Evolutionary conservation across 2,329 filamentous ascomycete species (phyloP), one percentile per base, ranked within the genome.

Genomic region (Coniochaeta sp.): DNA sequence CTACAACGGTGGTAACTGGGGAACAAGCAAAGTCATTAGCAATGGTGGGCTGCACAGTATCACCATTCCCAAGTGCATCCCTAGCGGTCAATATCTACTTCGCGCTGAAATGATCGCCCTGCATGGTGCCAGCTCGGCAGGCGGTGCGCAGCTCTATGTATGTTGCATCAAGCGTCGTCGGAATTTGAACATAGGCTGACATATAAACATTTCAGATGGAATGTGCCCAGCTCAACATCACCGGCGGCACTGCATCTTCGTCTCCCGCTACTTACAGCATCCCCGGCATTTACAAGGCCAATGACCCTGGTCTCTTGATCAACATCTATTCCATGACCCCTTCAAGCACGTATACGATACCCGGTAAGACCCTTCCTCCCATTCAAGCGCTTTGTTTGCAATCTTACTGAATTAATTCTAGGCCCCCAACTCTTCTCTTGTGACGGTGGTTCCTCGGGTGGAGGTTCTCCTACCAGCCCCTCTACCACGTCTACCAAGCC

Each of bases 71-170:
- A 62, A 69, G 14, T 75, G 75, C 60, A 74, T 85, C 34, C 76
- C 74, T 9, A 68, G 77, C 10, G 83, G 83, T 40, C 76, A 82
- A 64, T 86, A 85, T 65, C 77, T 85, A 44, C 74, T 84, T 28
- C 78, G 82, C 42, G 79, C 82, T 61, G 82, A 86, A 70, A 77
- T 84, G 67, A 79, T 85, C 59, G 82, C 81, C 24, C 75, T 85
- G 3, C 82, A 85, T 71, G 72, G 68, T 12, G 76, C 74, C 30
- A 64, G 67, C 4, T 73, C 70, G 32, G 70, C 71, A 38, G 70
- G 68, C 2, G 76, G 76, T 8, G 76, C 77, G 4, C 77, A 80
- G 63, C 69, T 80, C 42, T 76, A 76, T 58, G 67, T 70, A 61
- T 55, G 63, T 30, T 61, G 57, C 28, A 61, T 22, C 44, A 62